Percentiles rank a stretch among this genome's conserved stretches.
Conservation (phyloP, 495 filamentous ascomycete genomes). For the Schizothecium vesticola region DNA sequence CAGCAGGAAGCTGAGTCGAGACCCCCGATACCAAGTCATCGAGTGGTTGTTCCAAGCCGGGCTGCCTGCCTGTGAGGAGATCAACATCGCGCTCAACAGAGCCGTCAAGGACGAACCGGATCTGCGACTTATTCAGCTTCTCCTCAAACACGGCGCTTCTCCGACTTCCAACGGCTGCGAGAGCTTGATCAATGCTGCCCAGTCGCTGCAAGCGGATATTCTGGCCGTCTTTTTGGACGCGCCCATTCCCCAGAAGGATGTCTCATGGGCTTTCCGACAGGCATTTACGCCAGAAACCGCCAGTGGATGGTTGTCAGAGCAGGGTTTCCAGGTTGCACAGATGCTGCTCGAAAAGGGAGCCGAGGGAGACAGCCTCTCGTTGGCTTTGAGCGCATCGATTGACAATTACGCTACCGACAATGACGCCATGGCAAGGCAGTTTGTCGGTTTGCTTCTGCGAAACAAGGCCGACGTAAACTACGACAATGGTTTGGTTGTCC, state of each 20-base stretch:
- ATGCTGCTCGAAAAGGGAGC: conserved; percentile 40
- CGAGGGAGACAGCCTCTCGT: conserved; percentile 32
- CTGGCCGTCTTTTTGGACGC: conserved; percentile 33
- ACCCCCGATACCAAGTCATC: conserved; percentile 38
- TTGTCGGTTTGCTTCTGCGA: conserved; percentile 32
- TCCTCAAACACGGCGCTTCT: conserved; percentile 38
- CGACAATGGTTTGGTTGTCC: conserved; percentile 36
- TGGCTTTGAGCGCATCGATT: conserved; percentile 33
- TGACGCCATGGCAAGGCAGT: conserved; percentile 29
- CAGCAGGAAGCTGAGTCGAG: conserved; percentile 35
- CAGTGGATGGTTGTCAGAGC: conserved; percentile 33
- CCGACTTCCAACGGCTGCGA: conserved; percentile 39
- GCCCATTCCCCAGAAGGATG: conserved; percentile 31
- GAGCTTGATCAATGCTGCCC: conserved; percentile 39
- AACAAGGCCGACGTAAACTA: conserved; percentile 36
- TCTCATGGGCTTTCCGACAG: conserved; percentile 35
- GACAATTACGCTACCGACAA: conserved; percentile 28
- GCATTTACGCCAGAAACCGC: conserved; percentile 31
- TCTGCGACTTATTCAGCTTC: conserved; percentile 34
- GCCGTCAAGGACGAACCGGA: conserved; percentile 44
- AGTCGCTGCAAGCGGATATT: conserved; percentile 27
- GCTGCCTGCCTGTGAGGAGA: conserved; percentile 32
- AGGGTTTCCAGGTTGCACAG: conserved; percentile 33
- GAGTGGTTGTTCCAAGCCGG: conserved; percentile 43
- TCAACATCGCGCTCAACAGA: conserved; percentile 36